These are phyloP conservation scores for Zygotorulaspora chibaensis DNA, from an alignment of 805 yeast species.

Conservation along the genomic window DNA sequence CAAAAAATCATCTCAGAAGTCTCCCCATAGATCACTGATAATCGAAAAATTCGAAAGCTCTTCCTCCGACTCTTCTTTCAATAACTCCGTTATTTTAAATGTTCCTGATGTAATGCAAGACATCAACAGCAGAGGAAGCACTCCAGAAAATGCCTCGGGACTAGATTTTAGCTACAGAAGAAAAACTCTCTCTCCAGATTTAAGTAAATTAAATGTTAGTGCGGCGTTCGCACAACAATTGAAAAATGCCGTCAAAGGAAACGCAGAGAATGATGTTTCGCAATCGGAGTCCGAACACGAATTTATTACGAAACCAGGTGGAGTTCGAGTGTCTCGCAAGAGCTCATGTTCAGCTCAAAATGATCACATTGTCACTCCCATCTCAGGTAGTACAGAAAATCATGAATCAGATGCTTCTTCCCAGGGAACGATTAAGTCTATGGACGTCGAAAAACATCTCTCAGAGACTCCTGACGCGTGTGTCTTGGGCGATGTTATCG, in stretches of 20 bases:
- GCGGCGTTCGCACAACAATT: constrained; percentile 38
- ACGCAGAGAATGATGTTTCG: constrained; percentile 1
- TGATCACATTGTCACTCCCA: not conserved
- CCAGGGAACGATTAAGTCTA: constrained; percentile 3
- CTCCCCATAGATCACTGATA: constrained; percentile 21
- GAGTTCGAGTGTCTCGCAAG: not conserved
- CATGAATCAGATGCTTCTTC: not conserved
- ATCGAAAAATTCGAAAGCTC: constrained; percentile 25
- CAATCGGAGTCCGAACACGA: constrained; percentile 7
- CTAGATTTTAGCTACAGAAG: constrained; percentile 26
- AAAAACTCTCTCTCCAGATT: constrained; percentile 31
- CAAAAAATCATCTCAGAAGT: constrained; percentile 22
- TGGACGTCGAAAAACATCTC: not conserved
- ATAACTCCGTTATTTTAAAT: constrained; percentile 6
- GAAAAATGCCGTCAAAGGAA: constrained; percentile 19
- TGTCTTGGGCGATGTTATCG: not conserved
- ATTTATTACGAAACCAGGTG: constrained; percentile 1
- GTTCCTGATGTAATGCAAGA: constrained; percentile 2
- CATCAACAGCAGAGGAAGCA: not conserved
- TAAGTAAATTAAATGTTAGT: constrained; percentile 33
- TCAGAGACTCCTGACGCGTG: not conserved
- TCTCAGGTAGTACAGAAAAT: not conserved
- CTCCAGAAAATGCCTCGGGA: constrained; percentile 1
- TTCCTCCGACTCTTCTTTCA: constrained; percentile 17
- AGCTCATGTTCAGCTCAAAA: not conserved